Evolutionary conservation across 345 rosid species (phyloP), one percentile per base, ranked within the genome.

Genomic region (Acer campestre): DNA sequence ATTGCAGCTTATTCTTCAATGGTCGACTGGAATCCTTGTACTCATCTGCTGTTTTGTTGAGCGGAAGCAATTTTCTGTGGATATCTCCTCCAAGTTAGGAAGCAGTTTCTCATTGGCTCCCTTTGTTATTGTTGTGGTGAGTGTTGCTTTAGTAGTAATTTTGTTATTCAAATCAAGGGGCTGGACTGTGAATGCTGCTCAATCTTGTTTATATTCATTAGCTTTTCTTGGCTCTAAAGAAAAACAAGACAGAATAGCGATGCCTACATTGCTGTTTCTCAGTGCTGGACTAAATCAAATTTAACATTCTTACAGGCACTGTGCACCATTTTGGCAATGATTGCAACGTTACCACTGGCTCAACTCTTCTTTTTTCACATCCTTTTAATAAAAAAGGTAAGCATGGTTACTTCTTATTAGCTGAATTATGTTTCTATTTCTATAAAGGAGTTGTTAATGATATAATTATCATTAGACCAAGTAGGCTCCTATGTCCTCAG

Each of bases 281-380:
- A 12, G 17, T 35, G 53, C 38, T 44, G 46, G 13, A 20, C 31
- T 16, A 77, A 63, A 67, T 61, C 64, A 27, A 38, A 22, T 49
- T 74, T 67, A 56, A 38, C 67, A 2, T 42, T 75, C 64, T 79
- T 82, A 79, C 95, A 96, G 99, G 92, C 78, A 1, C 73, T 89
- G 70, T 96, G 98, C 90, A 90, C 97, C 66, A 80, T 92, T 75
- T 84, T 96, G 84, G 99, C 99, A 12, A 91, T 96, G 99, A 67
- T 96, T 72, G 99, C 99, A 35, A 94, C 98, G 13, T 70, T 94
- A 78, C 99, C 99, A 1, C 92, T 94, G 77, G 98, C 95, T 61
- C 99, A 94, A 77, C 98, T 96, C 35, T 94, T 96, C 89, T 96
- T 96, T 90, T 96, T 96, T 78, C 99, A 96, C 83, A 85, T 94